Conservation (phyloP, 176 grass and related monocot species). For the Lolium rigidum region DNA sequence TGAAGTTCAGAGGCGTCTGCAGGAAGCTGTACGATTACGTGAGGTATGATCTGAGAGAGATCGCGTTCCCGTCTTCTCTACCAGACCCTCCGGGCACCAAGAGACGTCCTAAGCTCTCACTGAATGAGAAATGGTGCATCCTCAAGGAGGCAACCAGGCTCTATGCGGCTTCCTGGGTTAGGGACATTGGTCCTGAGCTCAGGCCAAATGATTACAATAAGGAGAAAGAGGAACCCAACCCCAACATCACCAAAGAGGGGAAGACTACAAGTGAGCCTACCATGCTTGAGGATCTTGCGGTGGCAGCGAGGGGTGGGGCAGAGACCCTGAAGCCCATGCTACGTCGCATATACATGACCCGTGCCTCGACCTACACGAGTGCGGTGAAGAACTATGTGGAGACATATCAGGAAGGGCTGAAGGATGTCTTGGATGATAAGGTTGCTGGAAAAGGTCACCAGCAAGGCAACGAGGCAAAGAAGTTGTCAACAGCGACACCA, state of each 20-base stretch:
- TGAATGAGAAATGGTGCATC: conserved; percentile 56
- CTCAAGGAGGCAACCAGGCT: conserved; percentile 75
- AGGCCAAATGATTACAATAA: conserved; percentile 61
- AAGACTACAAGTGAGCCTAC: conserved; percentile 26
- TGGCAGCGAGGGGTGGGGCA: conserved; percentile 17
- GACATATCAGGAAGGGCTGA: conserved; percentile 48
- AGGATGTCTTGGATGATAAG: conserved; percentile 50
- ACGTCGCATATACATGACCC: conserved; percentile 43
- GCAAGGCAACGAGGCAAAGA: background rate
- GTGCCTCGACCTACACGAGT: conserved; percentile 36
- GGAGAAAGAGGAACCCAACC: background rate
- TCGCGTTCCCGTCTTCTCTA: conserved; percentile 70
- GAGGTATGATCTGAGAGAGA: conserved; percentile 76
- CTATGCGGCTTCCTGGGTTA: conserved; percentile 51
- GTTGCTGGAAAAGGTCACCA: background rate
- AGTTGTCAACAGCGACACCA: background rate
- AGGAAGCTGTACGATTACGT: conserved; percentile 68
- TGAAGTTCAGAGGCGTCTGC: conserved; percentile 69
- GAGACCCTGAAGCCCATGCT: conserved; percentile 39
- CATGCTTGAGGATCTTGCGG: conserved; percentile 4
- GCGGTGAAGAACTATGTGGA: conserved; percentile 49
- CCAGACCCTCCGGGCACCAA: conserved; percentile 62
- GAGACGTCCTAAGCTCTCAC: conserved; percentile 53
- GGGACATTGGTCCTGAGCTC: conserved; percentile 59
- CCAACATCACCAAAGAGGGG: background rate